Conservation (phyloP, 2,329 filamentous ascomycete genomes). For the Penicillium hordei region DNA sequence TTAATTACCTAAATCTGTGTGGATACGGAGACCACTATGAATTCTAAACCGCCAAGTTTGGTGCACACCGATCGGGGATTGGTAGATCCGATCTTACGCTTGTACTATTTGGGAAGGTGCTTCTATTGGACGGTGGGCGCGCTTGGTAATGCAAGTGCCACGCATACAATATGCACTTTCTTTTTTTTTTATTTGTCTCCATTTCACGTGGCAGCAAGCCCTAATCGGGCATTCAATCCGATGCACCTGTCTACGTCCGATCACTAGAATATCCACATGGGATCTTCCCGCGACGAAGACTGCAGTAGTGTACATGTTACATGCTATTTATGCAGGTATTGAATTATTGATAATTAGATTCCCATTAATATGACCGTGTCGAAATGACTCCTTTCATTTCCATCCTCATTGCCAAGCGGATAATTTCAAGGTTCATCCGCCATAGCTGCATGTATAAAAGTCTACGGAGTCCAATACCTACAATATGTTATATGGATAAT, state of each 20-base stretch:
- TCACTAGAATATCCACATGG: conserved; percentile 5
- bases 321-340: neutral
- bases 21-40: neutral
- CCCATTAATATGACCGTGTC: neutral
- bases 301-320: conserved; percentile 1
- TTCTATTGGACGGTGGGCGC: conserved; percentile 3
- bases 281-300: conserved; percentile 8
- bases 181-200: neutral
- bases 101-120: conserved; percentile 15
- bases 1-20: neutral
- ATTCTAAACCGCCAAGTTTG: conserved; percentile 1
- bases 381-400: neutral
- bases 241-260: conserved; percentile 18
- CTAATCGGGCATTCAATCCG: conserved; percentile 32
- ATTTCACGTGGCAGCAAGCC: conserved; percentile 12
- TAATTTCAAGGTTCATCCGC: neutral
- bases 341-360: neutral
- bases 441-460: neutral
- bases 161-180: neutral
- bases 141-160: neutral
- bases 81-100: conserved; percentile 12
- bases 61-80: conserved; percentile 8
- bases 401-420: neutral
- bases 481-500: neutral
- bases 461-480: neutral